Evolutionary conservation across 2,329 filamentous ascomycete species (phyloP).

Genomic region (Cladosporium sp.): DNA sequence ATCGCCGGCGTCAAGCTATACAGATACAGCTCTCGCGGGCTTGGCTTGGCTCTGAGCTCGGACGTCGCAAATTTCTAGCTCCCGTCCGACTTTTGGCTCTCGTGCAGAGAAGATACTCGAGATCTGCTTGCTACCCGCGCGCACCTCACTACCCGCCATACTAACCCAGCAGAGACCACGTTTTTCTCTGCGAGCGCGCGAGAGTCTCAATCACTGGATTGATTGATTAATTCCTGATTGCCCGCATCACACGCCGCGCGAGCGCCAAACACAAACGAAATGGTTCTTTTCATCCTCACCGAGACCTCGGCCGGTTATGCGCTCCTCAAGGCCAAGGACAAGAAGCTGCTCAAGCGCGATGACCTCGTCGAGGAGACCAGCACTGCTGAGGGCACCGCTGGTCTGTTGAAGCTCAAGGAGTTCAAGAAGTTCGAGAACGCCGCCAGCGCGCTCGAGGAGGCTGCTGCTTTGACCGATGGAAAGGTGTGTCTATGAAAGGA

Average conservation of each 20-base stretch:
- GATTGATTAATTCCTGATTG: neutral
- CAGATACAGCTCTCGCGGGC: too few relatives aligned
- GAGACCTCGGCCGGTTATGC: conserved; percentile 97
- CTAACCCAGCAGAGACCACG: conserved; percentile 7
- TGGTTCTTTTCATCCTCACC: conserved; percentile 72
- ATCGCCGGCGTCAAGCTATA: too few relatives aligned
- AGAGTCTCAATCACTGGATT: conserved; percentile 2
- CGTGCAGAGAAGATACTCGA: neutral
- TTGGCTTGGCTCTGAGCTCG: too few relatives aligned
- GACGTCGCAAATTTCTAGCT: neutral
- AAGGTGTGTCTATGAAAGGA: conserved; percentile 49
- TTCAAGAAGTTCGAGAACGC: conserved; percentile 98
- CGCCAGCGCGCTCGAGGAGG: conserved; percentile 83
- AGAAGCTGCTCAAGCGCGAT: conserved; percentile 91
- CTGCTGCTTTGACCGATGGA: conserved; percentile 80
- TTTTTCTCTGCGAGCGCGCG: neutral
- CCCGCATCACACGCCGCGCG: neutral
- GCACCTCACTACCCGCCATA: neutral
- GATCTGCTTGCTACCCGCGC: conserved; percentile 1
- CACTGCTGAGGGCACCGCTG: conserved; percentile 78
- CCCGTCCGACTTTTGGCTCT: conserved; percentile 1
- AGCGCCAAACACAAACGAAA: conserved; percentile 23
- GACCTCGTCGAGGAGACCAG: conserved; percentile 70
- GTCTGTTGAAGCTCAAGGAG: conserved; percentile 92
- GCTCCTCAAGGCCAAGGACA: conserved; percentile 97